Conservation (phyloP, 495 filamentous ascomycete species). For the Aspergillus ostianus region DNA sequence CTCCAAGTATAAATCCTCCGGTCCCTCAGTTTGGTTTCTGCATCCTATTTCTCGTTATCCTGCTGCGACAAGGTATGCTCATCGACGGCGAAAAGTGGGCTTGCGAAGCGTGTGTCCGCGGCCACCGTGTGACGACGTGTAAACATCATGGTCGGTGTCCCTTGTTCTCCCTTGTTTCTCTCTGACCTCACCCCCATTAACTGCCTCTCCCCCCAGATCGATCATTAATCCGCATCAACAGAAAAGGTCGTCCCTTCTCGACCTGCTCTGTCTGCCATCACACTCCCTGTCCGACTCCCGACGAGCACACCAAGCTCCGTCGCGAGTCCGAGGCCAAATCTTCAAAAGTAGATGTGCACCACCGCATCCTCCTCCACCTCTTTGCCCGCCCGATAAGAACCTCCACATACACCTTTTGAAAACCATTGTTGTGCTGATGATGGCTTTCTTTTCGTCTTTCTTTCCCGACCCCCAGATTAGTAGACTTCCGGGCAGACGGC, state of each 20-base stretch:
- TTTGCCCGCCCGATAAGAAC: not conserved
- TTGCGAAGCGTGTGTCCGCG: conserved; percentile 90
- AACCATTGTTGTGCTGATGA: conserved; percentile 25
- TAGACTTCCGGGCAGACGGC: conserved; percentile 32
- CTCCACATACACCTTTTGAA: not conserved
- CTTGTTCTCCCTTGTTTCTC: conserved; percentile 24
- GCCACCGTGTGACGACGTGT: conserved; percentile 72
- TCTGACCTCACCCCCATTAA: conserved; percentile 2
- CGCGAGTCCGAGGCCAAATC: conserved; percentile 80
- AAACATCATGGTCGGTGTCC: conserved; percentile 46
- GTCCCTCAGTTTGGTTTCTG: not conserved
- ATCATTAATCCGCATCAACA: conserved; percentile 89
- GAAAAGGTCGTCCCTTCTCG: conserved; percentile 94
- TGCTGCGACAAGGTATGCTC: conserved; percentile 55
- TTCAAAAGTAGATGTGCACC: conserved; percentile 24
- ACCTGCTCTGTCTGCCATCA: conserved; percentile 94
- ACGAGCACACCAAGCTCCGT: conserved; percentile 89
- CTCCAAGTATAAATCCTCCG: conserved; percentile 10
- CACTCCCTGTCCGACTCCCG: conserved; percentile 83
- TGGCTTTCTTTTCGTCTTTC: conserved; percentile 15
- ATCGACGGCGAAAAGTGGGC: conserved; percentile 87
- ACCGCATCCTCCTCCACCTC: not conserved
- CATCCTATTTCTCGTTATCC: conserved; percentile 5
- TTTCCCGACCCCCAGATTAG: conserved; percentile 9
- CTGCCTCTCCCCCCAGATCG: conserved; percentile 59